phyloP scores from a whole-genome alignment of 345 rosid species.

The Leavenworthia alabamica region DNA sequence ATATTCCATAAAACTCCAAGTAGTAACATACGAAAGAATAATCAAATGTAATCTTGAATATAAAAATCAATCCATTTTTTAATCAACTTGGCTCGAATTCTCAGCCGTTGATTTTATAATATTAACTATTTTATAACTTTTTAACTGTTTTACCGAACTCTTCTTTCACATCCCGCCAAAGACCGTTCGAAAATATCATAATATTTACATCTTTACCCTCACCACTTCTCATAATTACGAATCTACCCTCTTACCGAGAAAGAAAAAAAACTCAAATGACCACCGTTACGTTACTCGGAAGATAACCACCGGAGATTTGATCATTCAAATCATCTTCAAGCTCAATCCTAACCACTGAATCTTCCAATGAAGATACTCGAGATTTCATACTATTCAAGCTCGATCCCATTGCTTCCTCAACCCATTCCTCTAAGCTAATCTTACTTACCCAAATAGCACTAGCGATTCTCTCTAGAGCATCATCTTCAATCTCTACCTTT shows the following conservation, averaged over 20 bases:
- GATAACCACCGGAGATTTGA: constrained; percentile 45
- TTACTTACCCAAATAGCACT: constrained; percentile 62
- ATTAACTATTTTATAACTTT: constrained; percentile 19
- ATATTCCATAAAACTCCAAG: constrained; percentile 23
- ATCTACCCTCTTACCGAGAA: constrained; percentile 8
- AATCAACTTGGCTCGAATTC: not conserved
- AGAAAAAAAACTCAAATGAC: constrained; percentile 35
- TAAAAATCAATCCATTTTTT: not conserved
- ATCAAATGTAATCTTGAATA: constrained; percentile 11
- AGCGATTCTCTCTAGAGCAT: constrained; percentile 63
- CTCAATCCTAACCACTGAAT: constrained; percentile 47
- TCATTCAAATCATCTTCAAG: constrained; percentile 34
- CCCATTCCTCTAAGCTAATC: constrained; percentile 74
- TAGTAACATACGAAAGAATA: constrained; percentile 29
- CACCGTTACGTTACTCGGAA: constrained; percentile 51
- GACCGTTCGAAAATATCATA: constrained; percentile 27
- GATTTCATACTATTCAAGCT: constrained; percentile 52
- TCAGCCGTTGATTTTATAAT: constrained; percentile 20
- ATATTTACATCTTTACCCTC: constrained; percentile 55
- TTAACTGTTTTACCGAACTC: constrained; percentile 30
- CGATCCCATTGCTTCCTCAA: constrained; percentile 60
- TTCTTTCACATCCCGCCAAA: constrained; percentile 42
- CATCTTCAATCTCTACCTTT: constrained; percentile 50
- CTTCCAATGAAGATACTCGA: constrained; percentile 32
- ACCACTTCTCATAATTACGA: constrained; percentile 16